Evolutionary conservation across 2,329 filamentous ascomycete species (phyloP).

Genomic region (Aschersonia sp.): DNA sequence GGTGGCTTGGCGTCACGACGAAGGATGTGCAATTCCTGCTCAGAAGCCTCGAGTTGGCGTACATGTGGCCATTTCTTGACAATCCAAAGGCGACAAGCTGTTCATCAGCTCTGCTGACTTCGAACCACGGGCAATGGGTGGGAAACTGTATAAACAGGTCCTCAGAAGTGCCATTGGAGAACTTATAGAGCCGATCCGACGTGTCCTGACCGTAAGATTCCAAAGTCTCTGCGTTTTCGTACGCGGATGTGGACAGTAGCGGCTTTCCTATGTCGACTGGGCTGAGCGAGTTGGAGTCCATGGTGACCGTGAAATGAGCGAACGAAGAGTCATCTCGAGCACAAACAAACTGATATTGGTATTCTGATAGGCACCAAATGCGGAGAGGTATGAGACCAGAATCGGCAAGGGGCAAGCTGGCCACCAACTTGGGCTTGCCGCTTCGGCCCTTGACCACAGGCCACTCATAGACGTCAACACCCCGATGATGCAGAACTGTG

Average conservation of each 20-base stretch:
- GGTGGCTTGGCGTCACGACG: constrained; percentile 61
- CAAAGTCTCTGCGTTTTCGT: constrained; percentile 13
- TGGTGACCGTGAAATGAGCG: constrained; percentile 10
- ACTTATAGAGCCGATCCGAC: constrained; percentile 27
- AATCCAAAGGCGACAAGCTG: constrained; percentile 43
- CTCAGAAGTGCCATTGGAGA: constrained; percentile 18
- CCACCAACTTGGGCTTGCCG: constrained; percentile 25
- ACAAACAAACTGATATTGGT: constrained; percentile 16
- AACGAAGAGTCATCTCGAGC: constrained; percentile 13
- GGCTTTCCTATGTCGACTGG: constrained; percentile 8
- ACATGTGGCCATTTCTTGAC: constrained; percentile 62
- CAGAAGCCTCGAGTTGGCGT: constrained; percentile 58
- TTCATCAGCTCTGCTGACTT: constrained; percentile 27
- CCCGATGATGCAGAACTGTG: constrained; percentile 54
- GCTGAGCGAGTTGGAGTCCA: constrained; percentile 4
- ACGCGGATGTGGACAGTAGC: constrained; percentile 16
- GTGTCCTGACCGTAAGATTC: constrained; percentile 30
- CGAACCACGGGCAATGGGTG: constrained; percentile 36
- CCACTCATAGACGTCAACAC: constrained; percentile 58
- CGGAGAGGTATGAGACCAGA: constrained; percentile 13
- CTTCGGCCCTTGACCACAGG: constrained; percentile 42
- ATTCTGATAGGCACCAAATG: constrained; percentile 14
- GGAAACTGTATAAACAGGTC: constrained; percentile 24
- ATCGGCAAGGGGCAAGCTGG: constrained; percentile 22
- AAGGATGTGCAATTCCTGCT: constrained; percentile 90